Evolutionary conservation across 192 early-diverging fungal genomes (phyloP), one percentile per base, ranked within the genome.

Genomic region (Rhizoclosmatium globosum): DNA sequence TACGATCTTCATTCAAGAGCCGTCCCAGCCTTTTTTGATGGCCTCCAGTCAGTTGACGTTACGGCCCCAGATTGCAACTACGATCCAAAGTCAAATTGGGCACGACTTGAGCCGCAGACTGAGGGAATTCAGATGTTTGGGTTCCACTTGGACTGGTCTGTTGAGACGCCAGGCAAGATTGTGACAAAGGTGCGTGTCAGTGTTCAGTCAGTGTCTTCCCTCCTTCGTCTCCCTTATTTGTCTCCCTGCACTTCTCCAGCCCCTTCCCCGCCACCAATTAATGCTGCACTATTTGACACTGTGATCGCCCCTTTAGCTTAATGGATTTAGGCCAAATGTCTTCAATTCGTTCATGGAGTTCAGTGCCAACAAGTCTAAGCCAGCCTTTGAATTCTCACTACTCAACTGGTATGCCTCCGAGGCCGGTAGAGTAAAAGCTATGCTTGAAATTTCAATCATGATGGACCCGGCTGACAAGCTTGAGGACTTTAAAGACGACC

Each of bases 401-500:
- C 53, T 84, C 66, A 64, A 80, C 44, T 87, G 86, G 86, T 81
- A 80, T 62, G 86, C 77, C 13, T 65, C 82, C 57, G 65, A 80
- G 45, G 79, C 72, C 66, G 61, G 68, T 23, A 11, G 64, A 9
- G 60, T 74, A 4, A 75, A 82, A 9, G 84, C 82, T 4, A 83
- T 82, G 23, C 74, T 87, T 3, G 77, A 66, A 31, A 45, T 87
- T 2, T 86, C 86, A 3, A 9, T 86, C 23, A 31, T 31, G 31
- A 77, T 79, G 62, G 74, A 65, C n/a, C 50, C 78, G 21, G 45
- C 68, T 39, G 68, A 68, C 47, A 31, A 45, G 1, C 19, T 42
- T 3, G 58, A 79, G 21, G 13, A 56, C 1, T 83, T 84, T 56
- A 58, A 15, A 15, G 9, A 43, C 7, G 81, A 17, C 23, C 43